Evolutionary conservation across 2,329 filamentous ascomycete genomes (phyloP).

Genomic region (Geoglossum cookeanum): DNA sequence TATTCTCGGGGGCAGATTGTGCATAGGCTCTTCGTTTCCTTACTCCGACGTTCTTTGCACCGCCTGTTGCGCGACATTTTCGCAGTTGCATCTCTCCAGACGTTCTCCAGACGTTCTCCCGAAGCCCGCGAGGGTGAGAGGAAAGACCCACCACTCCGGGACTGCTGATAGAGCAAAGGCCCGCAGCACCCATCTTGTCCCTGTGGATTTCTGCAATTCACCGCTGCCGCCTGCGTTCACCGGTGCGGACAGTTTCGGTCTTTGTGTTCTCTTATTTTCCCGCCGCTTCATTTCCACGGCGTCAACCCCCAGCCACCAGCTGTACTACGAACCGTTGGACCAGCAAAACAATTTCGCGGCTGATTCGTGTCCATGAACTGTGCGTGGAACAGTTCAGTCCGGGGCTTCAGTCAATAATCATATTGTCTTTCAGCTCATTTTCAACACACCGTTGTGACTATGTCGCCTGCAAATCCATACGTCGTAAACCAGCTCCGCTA

Average conservation of each 20-base stretch:
- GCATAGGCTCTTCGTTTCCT: not conserved
- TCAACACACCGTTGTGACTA: slow-evolving; percentile 15
- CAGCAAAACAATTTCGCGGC: not conserved
- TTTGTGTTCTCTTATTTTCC: not conserved
- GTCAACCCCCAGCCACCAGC: not conserved
- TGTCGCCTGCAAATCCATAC: slow-evolving; percentile 36
- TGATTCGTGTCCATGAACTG: not conserved
- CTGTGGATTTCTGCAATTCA: not conserved
- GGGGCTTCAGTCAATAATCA: not conserved
- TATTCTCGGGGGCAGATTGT: not conserved
- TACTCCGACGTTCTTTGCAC: not conserved
- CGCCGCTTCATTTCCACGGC: not conserved
- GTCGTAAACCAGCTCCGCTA: slow-evolving; percentile 42
- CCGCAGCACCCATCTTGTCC: not conserved
- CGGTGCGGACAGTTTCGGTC: not conserved
- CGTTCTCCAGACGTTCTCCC: too few species aligned
- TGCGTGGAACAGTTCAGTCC: not conserved
- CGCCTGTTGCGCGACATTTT: not conserved
- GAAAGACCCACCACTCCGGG: too few species aligned
- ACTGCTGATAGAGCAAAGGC: not conserved
- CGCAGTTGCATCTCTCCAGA: too few species aligned
- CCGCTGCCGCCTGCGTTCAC: not conserved
- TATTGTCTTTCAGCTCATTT: not conserved
- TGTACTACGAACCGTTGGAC: not conserved
- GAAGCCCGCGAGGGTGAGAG: too few species aligned